Evolutionary conservation across 2,329 filamentous ascomycete species (phyloP).

Genomic region (Fusarium vanettenii): DNA sequence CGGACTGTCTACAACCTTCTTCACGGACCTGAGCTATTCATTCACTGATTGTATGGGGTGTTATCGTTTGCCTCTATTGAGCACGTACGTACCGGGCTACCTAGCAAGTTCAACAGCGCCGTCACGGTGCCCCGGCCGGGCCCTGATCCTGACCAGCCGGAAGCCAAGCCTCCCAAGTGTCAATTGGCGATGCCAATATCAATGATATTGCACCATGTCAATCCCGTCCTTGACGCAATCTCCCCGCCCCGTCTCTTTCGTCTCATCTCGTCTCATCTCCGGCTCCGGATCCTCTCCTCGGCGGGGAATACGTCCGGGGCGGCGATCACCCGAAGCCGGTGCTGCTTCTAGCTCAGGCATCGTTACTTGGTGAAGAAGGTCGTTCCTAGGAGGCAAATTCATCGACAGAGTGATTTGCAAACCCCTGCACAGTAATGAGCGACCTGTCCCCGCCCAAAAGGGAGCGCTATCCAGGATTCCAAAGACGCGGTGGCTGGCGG

Average conservation of each 20-base stretch:
- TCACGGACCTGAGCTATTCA: not conserved
- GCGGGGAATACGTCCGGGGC: conserved; percentile 26
- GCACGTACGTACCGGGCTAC: not conserved
- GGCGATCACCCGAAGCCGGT: conserved; percentile 30
- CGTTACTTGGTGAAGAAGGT: not conserved
- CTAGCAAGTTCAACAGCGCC: not conserved
- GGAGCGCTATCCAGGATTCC: conserved; percentile 18
- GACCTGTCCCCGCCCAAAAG: conserved; percentile 1
- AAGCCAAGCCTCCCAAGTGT: conserved; percentile 10
- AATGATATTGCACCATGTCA: conserved; percentile 8
- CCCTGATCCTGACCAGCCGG: conserved; percentile 12
- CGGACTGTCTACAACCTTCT: not conserved
- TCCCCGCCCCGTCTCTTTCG: conserved; percentile 8
- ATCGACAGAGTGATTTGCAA: not conserved
- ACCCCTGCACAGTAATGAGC: conserved; percentile 1
- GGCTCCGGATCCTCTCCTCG: conserved; percentile 2
- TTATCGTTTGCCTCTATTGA: not conserved
- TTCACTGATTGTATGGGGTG: not conserved
- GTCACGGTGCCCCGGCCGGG: not conserved
- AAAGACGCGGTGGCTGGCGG: conserved; percentile 20
- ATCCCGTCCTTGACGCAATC: conserved; percentile 28
- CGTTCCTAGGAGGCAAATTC: not conserved
- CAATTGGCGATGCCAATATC: conserved; percentile 1
- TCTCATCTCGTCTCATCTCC: conserved; percentile 19
- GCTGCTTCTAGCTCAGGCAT: conserved; percentile 12